A percentile compares a stretch with the other conserved stretches of the same genome.
These are phyloP conservation scores for Cryphonectria carpinicola DNA, from an alignment of 2,329 filamentous ascomycete species.

Conservation along the genomic window DNA sequence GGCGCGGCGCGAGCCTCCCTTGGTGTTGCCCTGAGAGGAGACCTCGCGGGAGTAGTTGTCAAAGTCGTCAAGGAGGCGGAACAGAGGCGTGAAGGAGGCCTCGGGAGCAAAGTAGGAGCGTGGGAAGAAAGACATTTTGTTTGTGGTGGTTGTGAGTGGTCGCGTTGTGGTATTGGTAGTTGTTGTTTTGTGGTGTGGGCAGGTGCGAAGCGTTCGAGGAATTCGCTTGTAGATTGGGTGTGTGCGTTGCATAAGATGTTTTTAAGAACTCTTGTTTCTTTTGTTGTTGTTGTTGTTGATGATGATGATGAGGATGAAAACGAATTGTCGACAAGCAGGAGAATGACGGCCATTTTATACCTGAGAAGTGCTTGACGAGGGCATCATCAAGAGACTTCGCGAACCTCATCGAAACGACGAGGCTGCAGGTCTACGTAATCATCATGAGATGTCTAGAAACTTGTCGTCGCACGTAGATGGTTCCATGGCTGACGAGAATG, in stretches of 20 bases:
- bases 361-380: background rate
- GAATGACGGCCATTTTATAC: constrained; percentile 25
- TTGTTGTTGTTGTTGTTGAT: background rate
- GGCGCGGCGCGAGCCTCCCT: constrained; percentile 33
- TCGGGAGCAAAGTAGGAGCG: constrained; percentile 52
- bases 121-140: constrained; percentile 65
- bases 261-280: background rate
- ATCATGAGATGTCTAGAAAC: constrained; percentile 19
- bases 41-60: constrained; percentile 57
- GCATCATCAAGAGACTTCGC: constrained; percentile 13
- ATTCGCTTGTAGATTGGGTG: constrained; percentile 26
- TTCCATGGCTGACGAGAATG: constrained; percentile 19
- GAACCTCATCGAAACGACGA: constrained; percentile 25
- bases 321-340: background rate
- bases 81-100: constrained; percentile 61
- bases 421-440: constrained; percentile 27
- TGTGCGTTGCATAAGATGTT: constrained; percentile 26
- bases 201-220: constrained; percentile 26
- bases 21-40: constrained; percentile 32
- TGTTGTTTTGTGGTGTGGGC: constrained; percentile 10
- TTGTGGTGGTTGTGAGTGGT: constrained; percentile 36
- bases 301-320: constrained; percentile 7
- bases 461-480: constrained; percentile 19
- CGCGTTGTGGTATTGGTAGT: constrained; percentile 31
- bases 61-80: constrained; percentile 68